Percentiles rank a stretch among this genome's conserved stretches.
phyloP scores from a whole-genome alignment of 148 eudicot species.

The Spergularia bocconei region DNA sequence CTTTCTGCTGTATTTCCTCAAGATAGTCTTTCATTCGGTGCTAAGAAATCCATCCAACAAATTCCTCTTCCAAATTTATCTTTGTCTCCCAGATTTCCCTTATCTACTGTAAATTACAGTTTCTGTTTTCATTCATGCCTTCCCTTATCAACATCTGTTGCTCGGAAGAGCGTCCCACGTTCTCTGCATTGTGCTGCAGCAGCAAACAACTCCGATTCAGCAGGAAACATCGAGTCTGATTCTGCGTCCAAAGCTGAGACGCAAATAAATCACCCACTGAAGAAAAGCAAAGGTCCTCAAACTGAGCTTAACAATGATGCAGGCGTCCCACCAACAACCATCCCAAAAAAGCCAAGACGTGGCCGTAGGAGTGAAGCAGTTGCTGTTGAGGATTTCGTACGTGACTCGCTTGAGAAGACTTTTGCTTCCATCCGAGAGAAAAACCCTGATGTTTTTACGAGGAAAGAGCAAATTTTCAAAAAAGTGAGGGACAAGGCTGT shows the following conservation, averaged over 20 bases:
- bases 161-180: conserved; percentile 11
- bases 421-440: conserved; percentile 64
- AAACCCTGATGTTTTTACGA: conserved; percentile 48
- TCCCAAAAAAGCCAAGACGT: conserved; percentile 68
- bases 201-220: conserved; percentile 25
- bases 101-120: background rate
- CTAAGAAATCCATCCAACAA: conserved; percentile 13
- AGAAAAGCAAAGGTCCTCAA: conserved; percentile 30
- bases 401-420: conserved; percentile 55
- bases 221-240: conserved; percentile 28
- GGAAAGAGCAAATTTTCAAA: conserved; percentile 44
- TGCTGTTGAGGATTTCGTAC: conserved; percentile 82
- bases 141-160: conserved; percentile 12
- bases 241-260: conserved; percentile 30
- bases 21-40: conserved; percentile 2
- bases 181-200: conserved; percentile 35
- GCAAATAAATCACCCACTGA: conserved; percentile 26
- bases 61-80: background rate
- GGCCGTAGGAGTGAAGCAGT: conserved; percentile 89
- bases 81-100: background rate
- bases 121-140: background rate
- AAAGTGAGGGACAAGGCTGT: conserved; percentile 33
- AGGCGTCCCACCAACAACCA: conserved; percentile 33
- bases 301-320: conserved; percentile 30
- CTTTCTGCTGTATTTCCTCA: conserved; percentile 7